A percentile compares a stretch with the other conserved stretches of the same genome.
Conservation (phyloP, 2,329 filamentous ascomycete species). For the Bipolaris sorokiniana region DNA sequence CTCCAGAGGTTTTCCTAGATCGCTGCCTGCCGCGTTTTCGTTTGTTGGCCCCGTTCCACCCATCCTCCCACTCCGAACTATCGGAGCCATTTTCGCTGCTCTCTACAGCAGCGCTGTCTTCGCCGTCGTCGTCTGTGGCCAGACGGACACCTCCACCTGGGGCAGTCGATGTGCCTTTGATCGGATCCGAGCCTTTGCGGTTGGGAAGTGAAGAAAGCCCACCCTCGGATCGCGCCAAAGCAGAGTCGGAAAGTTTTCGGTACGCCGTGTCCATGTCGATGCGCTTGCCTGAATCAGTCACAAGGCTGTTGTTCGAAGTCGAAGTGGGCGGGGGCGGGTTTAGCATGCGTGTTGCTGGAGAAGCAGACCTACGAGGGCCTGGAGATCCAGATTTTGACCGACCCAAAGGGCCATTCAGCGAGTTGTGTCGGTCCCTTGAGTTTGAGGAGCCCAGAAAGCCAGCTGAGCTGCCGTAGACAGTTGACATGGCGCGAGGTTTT, state of each 20-base stretch:
- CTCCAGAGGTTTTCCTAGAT: slow-evolving; percentile 41
- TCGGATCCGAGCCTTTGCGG: slow-evolving; percentile 57
- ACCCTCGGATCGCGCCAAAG: slow-evolving; percentile 68
- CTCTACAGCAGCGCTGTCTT: slow-evolving; percentile 65
- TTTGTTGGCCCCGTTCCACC: slow-evolving; percentile 46
- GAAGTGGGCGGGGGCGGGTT: slow-evolving; percentile 56
- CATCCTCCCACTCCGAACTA: slow-evolving; percentile 71
- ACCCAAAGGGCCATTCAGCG: slow-evolving; percentile 47
- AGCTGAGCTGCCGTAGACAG: slow-evolving; percentile 42
- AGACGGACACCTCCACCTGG: slow-evolving; percentile 63
- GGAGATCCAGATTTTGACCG: slow-evolving; percentile 51
- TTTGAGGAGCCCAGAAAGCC: slow-evolving; percentile 29
- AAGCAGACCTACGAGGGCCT: slow-evolving; percentile 44
- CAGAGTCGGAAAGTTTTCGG: slow-evolving; percentile 73
- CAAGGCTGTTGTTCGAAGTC: slow-evolving; percentile 51
- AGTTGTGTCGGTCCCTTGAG: slow-evolving; percentile 48
- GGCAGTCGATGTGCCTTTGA: slow-evolving; percentile 51
- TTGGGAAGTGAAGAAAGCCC: slow-evolving; percentile 62
- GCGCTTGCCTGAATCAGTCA: slow-evolving; percentile 66
- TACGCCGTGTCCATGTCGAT: slow-evolving; percentile 75
- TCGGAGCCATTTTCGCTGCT: slow-evolving; percentile 68
- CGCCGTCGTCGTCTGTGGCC: slow-evolving; percentile 52
- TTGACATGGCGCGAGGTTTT: slow-evolving; percentile 55
- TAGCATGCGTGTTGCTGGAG: slow-evolving; percentile 50
- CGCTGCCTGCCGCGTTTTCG: slow-evolving; percentile 50